Evolutionary conservation across 768 basidiomycete genomes (phyloP), one percentile per base, ranked within the genome.

Genomic region (Pleurotus platypus): DNA sequence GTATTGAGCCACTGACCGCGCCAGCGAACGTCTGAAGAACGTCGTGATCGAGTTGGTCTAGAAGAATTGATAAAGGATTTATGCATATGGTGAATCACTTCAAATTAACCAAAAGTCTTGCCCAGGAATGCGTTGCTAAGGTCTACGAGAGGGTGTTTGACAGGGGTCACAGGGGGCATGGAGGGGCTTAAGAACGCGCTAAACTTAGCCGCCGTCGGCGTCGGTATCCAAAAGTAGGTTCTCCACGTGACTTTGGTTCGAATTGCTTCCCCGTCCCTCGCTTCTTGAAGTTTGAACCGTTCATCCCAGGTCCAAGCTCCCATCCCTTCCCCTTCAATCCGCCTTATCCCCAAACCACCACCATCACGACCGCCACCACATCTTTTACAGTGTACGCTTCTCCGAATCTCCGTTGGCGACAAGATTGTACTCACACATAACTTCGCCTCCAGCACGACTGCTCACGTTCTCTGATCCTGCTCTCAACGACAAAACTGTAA

Each of bases 391-490:
- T 45, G 42, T 45, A 45, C 6, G 42, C 42, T 16, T 12, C 42
- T n/a, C 13, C 42, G 2, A 45, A 45, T 22, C 9, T 7, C 5
- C 20, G 4, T 22, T n/a, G 20, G 20, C 42, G 49, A 50, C 15
- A 7, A 12, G 4, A 37, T 6, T n/a, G 49, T 1, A 35, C 49
- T 50, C 15, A 50, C 2, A n/a, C 9, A 12, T n/a, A 26, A 26
- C 12, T 13, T 24, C 46, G 13, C 13, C 15, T 15, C 46, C 13
- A 42, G 42, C n/a, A 45, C 51, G 51, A 54, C 51, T 54, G 39
- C 39, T 54, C 51, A 54, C 51, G 51, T 39, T 54, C 51, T 54
- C 51, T 54, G 26, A 12, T 38, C 15, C 49, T 51, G 26, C n/a
- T 37, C 13, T 16, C 30, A 35, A 42, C 27, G 11, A 42, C 13